Percentiles rank a stretch among this genome's conserved stretches.
These are phyloP conservation scores for Dovyalis caffra DNA, from an alignment of 345 rosid species.

Conservation along the genomic window DNA sequence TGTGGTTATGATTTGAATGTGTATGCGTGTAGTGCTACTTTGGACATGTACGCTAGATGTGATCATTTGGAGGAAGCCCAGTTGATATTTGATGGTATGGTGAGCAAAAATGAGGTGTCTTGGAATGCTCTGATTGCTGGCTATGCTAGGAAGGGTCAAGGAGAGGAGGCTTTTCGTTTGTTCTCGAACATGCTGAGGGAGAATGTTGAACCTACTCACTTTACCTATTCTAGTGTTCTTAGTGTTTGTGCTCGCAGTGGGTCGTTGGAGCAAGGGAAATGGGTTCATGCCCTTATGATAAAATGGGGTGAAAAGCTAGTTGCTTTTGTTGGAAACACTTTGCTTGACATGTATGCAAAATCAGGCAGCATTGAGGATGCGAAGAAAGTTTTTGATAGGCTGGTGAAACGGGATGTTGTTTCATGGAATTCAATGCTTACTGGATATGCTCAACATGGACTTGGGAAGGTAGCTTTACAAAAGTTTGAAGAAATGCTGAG, in stretches of 20 bases:
- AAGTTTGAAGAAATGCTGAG: constrained; percentile 48
- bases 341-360: constrained; percentile 65
- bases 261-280: constrained; percentile 66
- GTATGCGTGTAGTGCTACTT: constrained; percentile 61
- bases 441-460: constrained; percentile 57
- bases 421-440: constrained; percentile 63
- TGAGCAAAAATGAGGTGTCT: constrained; percentile 58
- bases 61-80: constrained; percentile 50
- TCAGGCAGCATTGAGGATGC: constrained; percentile 63
- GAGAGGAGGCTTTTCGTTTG: constrained; percentile 44
- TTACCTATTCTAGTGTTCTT: constrained; percentile 48
- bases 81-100: constrained; percentile 40
- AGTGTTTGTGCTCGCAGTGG: constrained; percentile 55
- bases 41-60: constrained; percentile 55
- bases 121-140: constrained; percentile 74
- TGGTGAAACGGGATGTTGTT: constrained; percentile 46
- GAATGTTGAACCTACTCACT: constrained; percentile 47
- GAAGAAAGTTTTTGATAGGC: constrained; percentile 45
- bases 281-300: constrained; percentile 61
- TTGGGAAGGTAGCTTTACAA: constrained; percentile 40
- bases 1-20: constrained; percentile 47
- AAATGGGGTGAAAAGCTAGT: constrained; percentile 53
- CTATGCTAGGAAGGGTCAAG: constrained; percentile 49
- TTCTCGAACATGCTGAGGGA: constrained; percentile 51
- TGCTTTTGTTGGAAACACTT: constrained; percentile 58